Evolutionary conservation across 202 grass and related monocot species (phyloP).

Genomic region (Carex arenaria): DNA sequence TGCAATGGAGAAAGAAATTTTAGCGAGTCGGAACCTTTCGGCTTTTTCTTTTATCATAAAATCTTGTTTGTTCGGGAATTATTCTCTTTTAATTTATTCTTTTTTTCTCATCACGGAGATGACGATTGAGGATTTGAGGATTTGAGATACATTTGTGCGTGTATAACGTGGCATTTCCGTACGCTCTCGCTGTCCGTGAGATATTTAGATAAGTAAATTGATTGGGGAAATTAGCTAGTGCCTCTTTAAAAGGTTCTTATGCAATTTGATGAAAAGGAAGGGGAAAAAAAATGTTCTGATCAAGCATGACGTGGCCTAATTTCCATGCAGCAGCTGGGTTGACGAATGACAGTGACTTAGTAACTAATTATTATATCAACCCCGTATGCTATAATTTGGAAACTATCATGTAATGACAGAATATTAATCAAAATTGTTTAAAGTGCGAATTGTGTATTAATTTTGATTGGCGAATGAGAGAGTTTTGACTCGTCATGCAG

Average conservation of each 20-base stretch:
- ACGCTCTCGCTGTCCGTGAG: not conserved
- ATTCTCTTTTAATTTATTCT: not conserved
- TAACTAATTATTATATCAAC: not conserved
- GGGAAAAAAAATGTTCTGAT: not conserved
- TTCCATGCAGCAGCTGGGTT: not conserved
- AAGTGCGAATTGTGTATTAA: no score
- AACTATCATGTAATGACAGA: no score
- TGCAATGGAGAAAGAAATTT: not conserved
- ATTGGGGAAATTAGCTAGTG: not conserved
- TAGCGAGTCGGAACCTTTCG: not conserved
- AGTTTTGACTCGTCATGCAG: no score
- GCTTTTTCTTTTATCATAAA: not conserved
- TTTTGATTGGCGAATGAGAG: no score
- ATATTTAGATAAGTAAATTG: constrained; percentile 15
- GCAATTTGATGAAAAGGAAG: constrained; percentile 12
- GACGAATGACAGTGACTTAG: not conserved
- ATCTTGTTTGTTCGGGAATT: not conserved
- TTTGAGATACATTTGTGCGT: not conserved
- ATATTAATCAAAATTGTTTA: no score
- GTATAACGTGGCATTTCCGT: constrained; percentile 13
- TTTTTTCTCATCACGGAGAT: not conserved
- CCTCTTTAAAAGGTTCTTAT: constrained; percentile 10
- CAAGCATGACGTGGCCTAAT: not conserved
- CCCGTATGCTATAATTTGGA: no score
- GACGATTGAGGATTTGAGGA: not conserved